Conservation (phyloP, 257 asterid genomes). For the Solanum pennellii region DNA sequence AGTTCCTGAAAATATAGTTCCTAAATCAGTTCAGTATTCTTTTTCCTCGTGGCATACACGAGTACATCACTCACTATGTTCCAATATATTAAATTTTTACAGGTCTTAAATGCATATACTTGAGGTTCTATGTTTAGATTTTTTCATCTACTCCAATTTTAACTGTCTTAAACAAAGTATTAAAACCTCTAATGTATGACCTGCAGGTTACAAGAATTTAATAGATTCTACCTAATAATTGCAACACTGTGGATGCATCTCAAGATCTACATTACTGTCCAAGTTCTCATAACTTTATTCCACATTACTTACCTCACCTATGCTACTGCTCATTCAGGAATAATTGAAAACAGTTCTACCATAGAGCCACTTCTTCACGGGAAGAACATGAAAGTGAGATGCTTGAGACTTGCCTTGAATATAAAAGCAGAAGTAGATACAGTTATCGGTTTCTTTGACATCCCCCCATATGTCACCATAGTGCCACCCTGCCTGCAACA, state of each 20-base stretch:
- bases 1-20: constrained; percentile 45
- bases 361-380: neutral
- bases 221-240: neutral
- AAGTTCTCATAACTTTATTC: neutral
- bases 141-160: too few relatives aligned
- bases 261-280: neutral
- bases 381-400: neutral
- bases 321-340: neutral
- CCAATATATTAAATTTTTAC: neutral
- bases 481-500: constrained; percentile 75
- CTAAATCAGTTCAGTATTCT: neutral
- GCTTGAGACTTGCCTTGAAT: constrained; percentile 52
- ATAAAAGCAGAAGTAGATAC: constrained; percentile 77
- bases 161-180: too few relatives aligned
- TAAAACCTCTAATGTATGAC: neutral
- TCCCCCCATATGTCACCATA: constrained; percentile 98
- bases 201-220: neutral
- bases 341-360: neutral
- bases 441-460: constrained; percentile 89
- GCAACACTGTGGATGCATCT: neutral
- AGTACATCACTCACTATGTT: neutral
- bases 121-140: neutral
- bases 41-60: neutral
- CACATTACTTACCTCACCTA: neutral
- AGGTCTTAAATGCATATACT: neutral